These are phyloP conservation scores for Agrocybe chaxingu DNA, from an alignment of 768 basidiomycete species.

Conservation along the genomic window DNA sequence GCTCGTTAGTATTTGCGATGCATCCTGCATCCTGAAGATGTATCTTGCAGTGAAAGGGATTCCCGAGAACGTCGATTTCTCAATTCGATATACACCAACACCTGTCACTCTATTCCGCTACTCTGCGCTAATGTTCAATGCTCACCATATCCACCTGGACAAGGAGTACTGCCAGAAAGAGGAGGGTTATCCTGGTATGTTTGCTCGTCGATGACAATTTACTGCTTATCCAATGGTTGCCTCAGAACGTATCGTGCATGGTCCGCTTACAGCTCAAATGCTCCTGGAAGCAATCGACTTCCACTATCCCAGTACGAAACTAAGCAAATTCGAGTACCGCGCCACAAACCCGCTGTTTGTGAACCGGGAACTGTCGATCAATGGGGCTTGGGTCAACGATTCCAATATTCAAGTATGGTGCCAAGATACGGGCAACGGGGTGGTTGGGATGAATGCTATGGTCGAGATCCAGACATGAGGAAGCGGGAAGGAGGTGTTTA, in stretches of 20 bases:
- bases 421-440: conserved; percentile 37
- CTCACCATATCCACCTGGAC: conserved; percentile 82
- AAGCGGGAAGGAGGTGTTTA: conserved; percentile 11
- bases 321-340: conserved; percentile 63
- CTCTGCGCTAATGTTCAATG: conserved; percentile 85
- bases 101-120: conserved; percentile 78
- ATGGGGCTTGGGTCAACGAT: conserved; percentile 40
- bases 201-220: not conserved
- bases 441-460: conserved; percentile 67
- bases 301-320: conserved; percentile 40
- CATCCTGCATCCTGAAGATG: not conserved
- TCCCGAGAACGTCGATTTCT: conserved; percentile 49
- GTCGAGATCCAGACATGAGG: conserved; percentile 23
- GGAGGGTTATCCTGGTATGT: conserved; percentile 72
- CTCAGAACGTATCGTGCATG: conserved; percentile 80
- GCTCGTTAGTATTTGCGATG: not conserved
- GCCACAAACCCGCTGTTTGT: conserved; percentile 66
- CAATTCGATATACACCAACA: conserved; percentile 64
- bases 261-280: conserved; percentile 78
- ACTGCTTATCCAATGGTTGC: conserved; percentile 1
- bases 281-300: conserved; percentile 60
- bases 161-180: conserved; percentile 60
- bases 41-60: conserved; percentile 43
- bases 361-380: conserved; percentile 42
- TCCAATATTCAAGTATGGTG: conserved; percentile 53